phyloP scores from a whole-genome alignment of 495 filamentous ascomycete species.

The Halenospora varia region DNA sequence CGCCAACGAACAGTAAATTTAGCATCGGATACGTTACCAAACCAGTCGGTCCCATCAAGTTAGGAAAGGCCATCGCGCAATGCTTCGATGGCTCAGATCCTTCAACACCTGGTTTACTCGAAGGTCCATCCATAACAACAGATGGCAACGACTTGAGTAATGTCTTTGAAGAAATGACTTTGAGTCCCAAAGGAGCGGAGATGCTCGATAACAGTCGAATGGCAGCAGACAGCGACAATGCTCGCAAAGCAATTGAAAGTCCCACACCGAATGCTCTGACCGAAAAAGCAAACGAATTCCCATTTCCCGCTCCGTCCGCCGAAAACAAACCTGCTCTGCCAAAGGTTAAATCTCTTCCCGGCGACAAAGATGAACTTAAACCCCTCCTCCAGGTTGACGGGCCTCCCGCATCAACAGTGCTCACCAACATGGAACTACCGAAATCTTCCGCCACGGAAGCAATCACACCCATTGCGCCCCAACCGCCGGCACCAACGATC shows the following conservation, averaged over 20 bases:
- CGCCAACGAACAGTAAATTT: neutral
- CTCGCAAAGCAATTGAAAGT: conserved; percentile 23
- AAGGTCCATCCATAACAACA: neutral
- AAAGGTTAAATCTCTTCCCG: conserved; percentile 5
- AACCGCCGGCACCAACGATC: neutral
- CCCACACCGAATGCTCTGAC: conserved; percentile 18
- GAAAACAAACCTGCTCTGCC: no score
- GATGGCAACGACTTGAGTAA: conserved; percentile 18
- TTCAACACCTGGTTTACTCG: conserved; percentile 1
- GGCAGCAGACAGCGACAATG: conserved; percentile 25
- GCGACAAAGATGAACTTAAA: neutral
- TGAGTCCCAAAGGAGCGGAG: conserved; percentile 17
- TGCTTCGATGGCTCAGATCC: conserved; percentile 10
- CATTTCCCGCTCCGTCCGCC: conserved; percentile 12
- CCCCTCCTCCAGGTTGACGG: neutral
- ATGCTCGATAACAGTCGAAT: conserved; percentile 23
- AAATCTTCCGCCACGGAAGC: neutral
- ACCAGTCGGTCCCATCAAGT: conserved; percentile 23
- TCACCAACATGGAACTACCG: no score
- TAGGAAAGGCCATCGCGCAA: conserved; percentile 21
- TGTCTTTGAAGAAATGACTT: conserved; percentile 22
- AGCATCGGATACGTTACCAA: conserved; percentile 23
- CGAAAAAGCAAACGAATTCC: conserved; percentile 22
- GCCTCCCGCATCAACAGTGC: neutral
- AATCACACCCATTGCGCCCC: neutral